Evolutionary conservation across 2,329 filamentous ascomycete genomes (phyloP).

Genomic region (Fusarium coffeatum): DNA sequence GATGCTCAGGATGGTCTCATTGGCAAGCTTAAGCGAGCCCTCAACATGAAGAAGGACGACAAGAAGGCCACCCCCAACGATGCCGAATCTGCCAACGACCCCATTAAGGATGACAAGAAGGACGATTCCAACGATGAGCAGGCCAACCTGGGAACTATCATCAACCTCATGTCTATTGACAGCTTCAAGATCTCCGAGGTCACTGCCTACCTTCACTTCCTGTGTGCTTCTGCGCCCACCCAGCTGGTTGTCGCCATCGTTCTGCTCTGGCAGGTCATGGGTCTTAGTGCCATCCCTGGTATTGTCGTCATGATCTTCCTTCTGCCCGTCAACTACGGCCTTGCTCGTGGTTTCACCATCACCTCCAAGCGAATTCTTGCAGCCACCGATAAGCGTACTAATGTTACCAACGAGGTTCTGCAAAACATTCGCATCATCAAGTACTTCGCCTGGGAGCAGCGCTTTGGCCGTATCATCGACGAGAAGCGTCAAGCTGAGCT

Average conservation of each 20-base stretch:
- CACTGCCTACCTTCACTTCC: slow-evolving; percentile 92
- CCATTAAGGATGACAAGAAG: slow-evolving; percentile 53
- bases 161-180: slow-evolving; percentile 99
- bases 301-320: slow-evolving; percentile 90
- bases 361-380: slow-evolving; percentile 93
- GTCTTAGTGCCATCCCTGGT: slow-evolving; percentile 91
- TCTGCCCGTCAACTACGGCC: slow-evolving; percentile 88
- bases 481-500: slow-evolving; percentile 88
- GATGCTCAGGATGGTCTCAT: slow-evolving; percentile 55
- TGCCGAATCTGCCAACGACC: slow-evolving; percentile 51
- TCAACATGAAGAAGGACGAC: slow-evolving; percentile 71
- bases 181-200: slow-evolving; percentile 98
- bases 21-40: slow-evolving; percentile 64
- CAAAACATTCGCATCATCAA: slow-evolving; percentile 99
- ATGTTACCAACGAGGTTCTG: slow-evolving; percentile 95
- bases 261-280: slow-evolving; percentile 90
- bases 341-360: slow-evolving; percentile 85
- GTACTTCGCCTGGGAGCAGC: slow-evolving; percentile 97
- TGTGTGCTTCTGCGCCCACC: slow-evolving; percentile 91
- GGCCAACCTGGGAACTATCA: slow-evolving; percentile 96
- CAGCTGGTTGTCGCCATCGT: slow-evolving; percentile 85
- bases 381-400: slow-evolving; percentile 94
- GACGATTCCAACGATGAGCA: slow-evolving; percentile 69
- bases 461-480: slow-evolving; percentile 86
- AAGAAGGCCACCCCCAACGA: slow-evolving; percentile 54